Base-by-base conservation (phyloP, 768 basidiomycete species). In the Sistotremastrum niveocremeum region DNA sequence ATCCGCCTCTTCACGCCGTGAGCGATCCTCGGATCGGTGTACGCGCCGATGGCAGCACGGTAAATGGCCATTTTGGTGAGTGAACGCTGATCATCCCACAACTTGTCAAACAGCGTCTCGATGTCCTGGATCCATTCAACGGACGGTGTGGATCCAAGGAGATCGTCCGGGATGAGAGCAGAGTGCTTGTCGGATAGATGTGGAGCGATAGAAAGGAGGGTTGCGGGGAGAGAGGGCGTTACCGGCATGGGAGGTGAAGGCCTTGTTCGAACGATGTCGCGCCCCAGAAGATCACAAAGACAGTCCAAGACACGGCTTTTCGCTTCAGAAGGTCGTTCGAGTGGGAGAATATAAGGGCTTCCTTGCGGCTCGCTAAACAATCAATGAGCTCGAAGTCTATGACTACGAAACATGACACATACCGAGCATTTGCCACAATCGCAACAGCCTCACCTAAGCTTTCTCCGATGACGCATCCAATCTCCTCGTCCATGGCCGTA, bases 61-160 rank as follows among this genome's bases (percentile, higher is more conserved):
- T 20, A 20, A 2, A 20, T 20, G 20, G 20, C 20, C 20, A 20
- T 20, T 35, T 37, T n/a, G 2, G n/a, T 35, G 2, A 29, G 2
- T n/a, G 29, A 59, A n/a, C 57, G 49, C 2, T 59, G 52, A 45
- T 65, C 62, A 49, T 76, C 57, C 12, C 77, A 60, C 0, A 68
- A 57, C 49, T 76, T 76, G n/a, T 60, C 62, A 9, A 84, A 57
- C 5, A 85, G 62, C 35, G 53, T 67, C 35, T 66, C 58, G 84
- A 84, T 86, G 55, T 80, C 78, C 11, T 62, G 62, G 30, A 86
- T 59, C 84, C 84, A 88, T 4, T 76, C 71, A 0, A 79, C 74
- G 1, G 79, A 77, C 7, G 80, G 80, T 1, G 84, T 84, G 2
- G 76, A 78, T 33, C 86, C 67, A 41, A 76, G 73, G 51, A 81